Base-by-base conservation (phyloP, 176 grass and related monocot genomes). In the Aegilops umbellulata region DNA sequence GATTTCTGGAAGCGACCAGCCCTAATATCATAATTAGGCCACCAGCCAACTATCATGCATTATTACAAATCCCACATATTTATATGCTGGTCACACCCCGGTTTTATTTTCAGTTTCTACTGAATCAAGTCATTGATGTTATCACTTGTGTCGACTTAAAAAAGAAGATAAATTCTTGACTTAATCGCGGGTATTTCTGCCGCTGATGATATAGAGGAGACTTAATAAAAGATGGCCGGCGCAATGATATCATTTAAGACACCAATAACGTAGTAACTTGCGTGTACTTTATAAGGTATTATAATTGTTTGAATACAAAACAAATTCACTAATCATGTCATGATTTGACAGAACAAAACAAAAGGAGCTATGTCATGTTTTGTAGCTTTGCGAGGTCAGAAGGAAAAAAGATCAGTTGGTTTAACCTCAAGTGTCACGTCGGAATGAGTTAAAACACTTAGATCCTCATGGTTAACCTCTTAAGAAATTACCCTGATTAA, bases 1-100 rank as follows among this genome's bases (percentile, higher is more conserved):
- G 76, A 87, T 83, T 86, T 90, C 60, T 80, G 89, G 84, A 60
- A 87, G 46, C 22, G 89, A 80, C 85, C 35, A 87, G 60, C 75
- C 36, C 26, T 87, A 46, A 19, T 87, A 90, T 84, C 60, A 61
- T 67, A 84, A 75, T 39, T 80, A 87, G 60, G 80, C 76, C 68
- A 84, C 80, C 80, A 87, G 76, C 75, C 74, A 61, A 80, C 46
- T 17, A 80, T 74, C 44, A 80, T 46, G 44, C 49, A 66, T 65
- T 77, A 66, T 58, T 86, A 8, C 25, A 81, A 71, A 82, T 26
- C 8, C 44, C 75, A 7, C 10, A 25, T 65, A 55, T 2, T 58
- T 57, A 22, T 57, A 29, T 34, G 74, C 46, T 87, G 44, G 58
- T 46, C 71, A 63, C 78, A 63, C 69, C 60, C 62, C 11, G 82